Evolutionary conservation across 176 grass and related monocot species (phyloP).

Genomic region (Ampelocalamus luodianensis): DNA sequence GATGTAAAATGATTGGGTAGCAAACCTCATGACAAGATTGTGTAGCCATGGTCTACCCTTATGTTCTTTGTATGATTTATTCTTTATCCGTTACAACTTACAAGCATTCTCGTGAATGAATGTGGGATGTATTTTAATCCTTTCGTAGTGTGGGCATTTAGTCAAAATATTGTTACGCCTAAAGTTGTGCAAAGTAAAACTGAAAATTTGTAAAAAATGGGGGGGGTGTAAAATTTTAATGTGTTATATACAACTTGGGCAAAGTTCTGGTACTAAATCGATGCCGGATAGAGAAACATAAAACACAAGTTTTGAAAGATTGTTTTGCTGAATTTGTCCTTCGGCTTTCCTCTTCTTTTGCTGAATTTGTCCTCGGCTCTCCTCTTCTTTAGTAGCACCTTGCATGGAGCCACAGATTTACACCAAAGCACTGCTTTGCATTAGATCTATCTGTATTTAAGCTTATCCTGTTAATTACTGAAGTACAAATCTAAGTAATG

Average conservation of each 20-base stretch:
- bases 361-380: not conserved
- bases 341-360: not conserved
- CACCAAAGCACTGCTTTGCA: not conserved
- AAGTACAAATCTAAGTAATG: not conserved
- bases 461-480: not conserved
- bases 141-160: not conserved
- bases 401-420: slow-evolving; percentile 1
- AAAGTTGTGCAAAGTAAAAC: not conserved
- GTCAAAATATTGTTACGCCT: not conserved
- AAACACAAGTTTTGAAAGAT: not conserved
- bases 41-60: not conserved
- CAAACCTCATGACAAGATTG: not conserved
- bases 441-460: not conserved
- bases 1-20: not conserved
- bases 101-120: not conserved
- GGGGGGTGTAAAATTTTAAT: not conserved
- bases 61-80: too few species aligned
- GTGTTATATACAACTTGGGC: not conserved
- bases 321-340: not conserved
- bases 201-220: not conserved
- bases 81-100: not conserved
- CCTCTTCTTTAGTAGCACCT: not conserved
- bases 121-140: not conserved
- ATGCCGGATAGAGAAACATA: slow-evolving; percentile 2
- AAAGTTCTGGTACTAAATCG: not conserved